These are phyloP conservation scores for Blastocrithidia nonstop DNA, from an alignment of 208 protist genomes.

Conservation along the genomic window DNA sequence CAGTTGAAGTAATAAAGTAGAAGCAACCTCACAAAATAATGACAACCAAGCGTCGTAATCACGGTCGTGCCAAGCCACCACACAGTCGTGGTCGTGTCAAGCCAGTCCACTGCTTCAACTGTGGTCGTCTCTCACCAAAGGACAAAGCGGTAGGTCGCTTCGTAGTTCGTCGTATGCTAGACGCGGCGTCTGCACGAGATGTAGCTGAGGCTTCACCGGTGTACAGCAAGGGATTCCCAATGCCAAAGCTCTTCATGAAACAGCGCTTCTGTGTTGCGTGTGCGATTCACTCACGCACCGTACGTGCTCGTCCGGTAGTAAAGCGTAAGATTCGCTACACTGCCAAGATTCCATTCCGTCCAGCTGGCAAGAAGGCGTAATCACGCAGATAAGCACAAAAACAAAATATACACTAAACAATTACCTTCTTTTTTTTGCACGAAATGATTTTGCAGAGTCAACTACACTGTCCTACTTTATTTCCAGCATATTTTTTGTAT, in stretches of 20 bases:
- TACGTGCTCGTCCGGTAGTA: constrained; percentile 79
- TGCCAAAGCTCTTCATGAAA: constrained; percentile 99
- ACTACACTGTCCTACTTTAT: too few species aligned
- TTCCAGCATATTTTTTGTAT: too few species aligned
- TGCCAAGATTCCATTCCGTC: constrained; percentile 64
- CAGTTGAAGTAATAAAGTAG: too few species aligned
- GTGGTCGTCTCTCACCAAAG: constrained; percentile 82
- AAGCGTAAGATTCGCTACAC: constrained; percentile 79
- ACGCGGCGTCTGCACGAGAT: constrained; percentile 93
- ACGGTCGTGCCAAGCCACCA: constrained; percentile 84
- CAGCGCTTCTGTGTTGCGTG: constrained; percentile 98
- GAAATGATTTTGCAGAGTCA: too few species aligned
- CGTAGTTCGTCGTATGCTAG: constrained; percentile 97
- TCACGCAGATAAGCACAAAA: too few species aligned
- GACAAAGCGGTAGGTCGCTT: constrained; percentile 98
- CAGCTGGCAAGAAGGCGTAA: constrained; percentile 30
- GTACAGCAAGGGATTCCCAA: constrained; percentile 82
- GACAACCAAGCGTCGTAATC: constrained; percentile 89
- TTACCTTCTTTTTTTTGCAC: too few species aligned
- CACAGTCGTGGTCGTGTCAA: constrained; percentile 81
- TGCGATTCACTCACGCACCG: constrained; percentile 97
- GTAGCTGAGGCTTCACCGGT: constrained; percentile 91
- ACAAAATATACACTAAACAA: too few species aligned
- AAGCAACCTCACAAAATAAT: too few species aligned
- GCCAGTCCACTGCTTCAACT: constrained; percentile 90